phyloP scores from a whole-genome alignment of 768 basidiomycete genomes.

The Russula earlei region DNA sequence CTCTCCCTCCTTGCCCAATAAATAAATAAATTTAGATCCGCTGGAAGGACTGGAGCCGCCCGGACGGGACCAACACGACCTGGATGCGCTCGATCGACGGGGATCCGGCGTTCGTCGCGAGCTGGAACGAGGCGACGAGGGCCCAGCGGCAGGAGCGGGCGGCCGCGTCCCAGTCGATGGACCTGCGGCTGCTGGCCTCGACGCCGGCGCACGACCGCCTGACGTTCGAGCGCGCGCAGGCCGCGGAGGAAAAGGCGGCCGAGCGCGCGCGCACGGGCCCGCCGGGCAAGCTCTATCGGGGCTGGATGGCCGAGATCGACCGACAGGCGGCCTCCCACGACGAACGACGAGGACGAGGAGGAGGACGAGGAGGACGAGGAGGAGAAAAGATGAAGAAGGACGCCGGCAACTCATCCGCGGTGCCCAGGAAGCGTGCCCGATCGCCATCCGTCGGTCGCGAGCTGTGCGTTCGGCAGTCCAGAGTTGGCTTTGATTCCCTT shows the following conservation, averaged over 20 bases:
- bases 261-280: background rate
- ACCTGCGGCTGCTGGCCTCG: slow-evolving; percentile 1
- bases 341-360: background rate
- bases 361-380: too few relatives aligned
- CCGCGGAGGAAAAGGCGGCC: slow-evolving; percentile 7
- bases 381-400: too few relatives aligned
- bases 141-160: background rate
- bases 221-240: slow-evolving; percentile 16
- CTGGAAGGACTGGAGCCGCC: slow-evolving; percentile 16
- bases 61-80: slow-evolving; percentile 18
- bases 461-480: slow-evolving; percentile 1
- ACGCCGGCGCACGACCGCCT: slow-evolving; percentile 12
- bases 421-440: background rate
- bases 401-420: too few relatives aligned
- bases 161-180: slow-evolving; percentile 6
- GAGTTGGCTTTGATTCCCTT: background rate
- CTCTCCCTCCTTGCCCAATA: background rate
- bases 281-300: background rate
- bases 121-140: slow-evolving; percentile 8
- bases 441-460: background rate
- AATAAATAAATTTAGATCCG: too few relatives aligned
- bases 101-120: background rate
- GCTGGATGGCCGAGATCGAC: slow-evolving; percentile 8
- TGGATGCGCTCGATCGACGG: slow-evolving; percentile 10
- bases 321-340: background rate